Conservation (phyloP, 352 stramenopile species). For the Phytophthora tentaculata region DNA sequence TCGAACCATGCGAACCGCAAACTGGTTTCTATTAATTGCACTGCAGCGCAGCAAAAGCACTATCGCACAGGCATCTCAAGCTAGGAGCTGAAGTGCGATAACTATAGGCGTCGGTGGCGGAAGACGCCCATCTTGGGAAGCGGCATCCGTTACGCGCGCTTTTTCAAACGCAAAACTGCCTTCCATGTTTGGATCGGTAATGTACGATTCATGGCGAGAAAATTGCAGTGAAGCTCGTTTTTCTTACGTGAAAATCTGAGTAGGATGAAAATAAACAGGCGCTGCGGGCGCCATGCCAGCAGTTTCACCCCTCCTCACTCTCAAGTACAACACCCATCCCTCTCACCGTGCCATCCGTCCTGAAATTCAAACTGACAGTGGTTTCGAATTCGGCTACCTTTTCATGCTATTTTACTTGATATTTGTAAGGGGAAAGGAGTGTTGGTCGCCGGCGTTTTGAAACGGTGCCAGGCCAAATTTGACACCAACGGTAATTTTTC, state of each 20-base stretch:
- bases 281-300: not conserved
- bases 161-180: slow-evolving; percentile 40
- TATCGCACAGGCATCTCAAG: slow-evolving; percentile 9
- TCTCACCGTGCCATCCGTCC: slow-evolving; percentile 17
- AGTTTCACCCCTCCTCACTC: slow-evolving; percentile 21
- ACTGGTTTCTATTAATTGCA: slow-evolving; percentile 6
- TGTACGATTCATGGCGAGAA: slow-evolving; percentile 11
- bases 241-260: slow-evolving; percentile 23
- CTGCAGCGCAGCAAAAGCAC: not conserved
- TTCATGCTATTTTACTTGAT: slow-evolving; percentile 13
- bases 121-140: slow-evolving; percentile 20
- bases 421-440: slow-evolving; percentile 31
- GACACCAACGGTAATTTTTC: slow-evolving; percentile 38
- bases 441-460: slow-evolving; percentile 30
- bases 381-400: slow-evolving; percentile 26
- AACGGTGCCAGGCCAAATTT: slow-evolving; percentile 38
- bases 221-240: slow-evolving; percentile 9
- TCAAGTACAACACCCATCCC: not conserved
- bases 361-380: slow-evolving; percentile 26
- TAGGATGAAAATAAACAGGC: slow-evolving; percentile 17
- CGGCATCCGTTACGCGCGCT: slow-evolving; percentile 38
- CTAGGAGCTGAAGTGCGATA: not conserved
- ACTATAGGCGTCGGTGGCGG: slow-evolving; percentile 5
- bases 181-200: slow-evolving; percentile 30
- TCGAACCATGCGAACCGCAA: too few species aligned